Base-by-base conservation (phyloP, 2,329 filamentous ascomycete species). In the Claviceps monticola region DNA sequence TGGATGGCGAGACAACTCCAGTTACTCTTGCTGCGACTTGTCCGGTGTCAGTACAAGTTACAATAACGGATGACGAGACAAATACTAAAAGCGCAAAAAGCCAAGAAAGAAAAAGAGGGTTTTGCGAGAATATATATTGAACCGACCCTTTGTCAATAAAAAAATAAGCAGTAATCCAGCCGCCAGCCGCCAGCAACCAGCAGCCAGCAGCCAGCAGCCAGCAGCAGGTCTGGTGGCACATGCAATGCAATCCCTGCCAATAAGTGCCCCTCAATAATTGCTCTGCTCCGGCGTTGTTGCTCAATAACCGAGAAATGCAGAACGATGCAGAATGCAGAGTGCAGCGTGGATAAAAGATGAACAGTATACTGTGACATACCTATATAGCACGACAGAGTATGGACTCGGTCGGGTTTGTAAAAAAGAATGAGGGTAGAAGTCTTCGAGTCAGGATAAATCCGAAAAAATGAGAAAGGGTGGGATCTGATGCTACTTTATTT, bases 401-500 rank as follows among this genome's bases (percentile, higher is more conserved):
- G 17, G 41, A 38, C 17, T 16, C 42, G 29, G 43, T 16, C 42
- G 29, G 43, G 23, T 45, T 38, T 21, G 49, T 17, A 23, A 45
- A 7, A 36, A 39, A 49, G 14, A 26, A 29, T 16, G 43, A 19
- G 19, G 23, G 17, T 21, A 43, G 8, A 36, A 43, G 16, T 44
- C 29, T 49, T 39, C 9, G 37, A 26, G n/a, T 37, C 21, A 17
- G 41, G 36, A 43, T 26, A 45, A 39, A 19, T 19, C 43, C 26
- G 47, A 43, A 36, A 49, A 6, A 50, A 6, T 14, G 36, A 9
- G 14, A 52, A 34, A 49, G 47, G 51, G 51, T 49, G 51, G 47
- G 47, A 49, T 49, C 7, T 29, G 37, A 53, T 53, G 46, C 42
- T 50, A 49, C 51, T 52, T 29, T 50, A 43, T 47, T 50, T 23